Conservation (phyloP, 495 filamentous ascomycete genomes). For the Viridothelium virens region DNA sequence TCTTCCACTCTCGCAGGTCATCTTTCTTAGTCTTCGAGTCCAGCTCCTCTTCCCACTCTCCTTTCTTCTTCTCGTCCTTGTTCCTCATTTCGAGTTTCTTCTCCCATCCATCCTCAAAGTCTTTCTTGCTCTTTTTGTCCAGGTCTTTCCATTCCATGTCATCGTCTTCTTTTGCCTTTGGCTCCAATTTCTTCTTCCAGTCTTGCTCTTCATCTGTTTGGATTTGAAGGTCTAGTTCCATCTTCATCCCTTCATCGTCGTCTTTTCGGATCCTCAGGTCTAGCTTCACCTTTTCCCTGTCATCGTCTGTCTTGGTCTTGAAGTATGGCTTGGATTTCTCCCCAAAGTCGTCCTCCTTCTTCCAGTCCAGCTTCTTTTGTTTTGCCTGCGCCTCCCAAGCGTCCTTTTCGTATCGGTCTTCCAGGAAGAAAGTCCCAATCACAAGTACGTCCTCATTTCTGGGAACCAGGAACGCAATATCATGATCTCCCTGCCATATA, state of each 20-base stretch:
- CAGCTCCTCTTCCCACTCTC: not conserved
- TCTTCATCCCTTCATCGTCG: too few species aligned
- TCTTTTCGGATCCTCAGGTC: too few species aligned
- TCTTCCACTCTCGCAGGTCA: slow-evolving; percentile 30
- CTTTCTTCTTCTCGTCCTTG: not conserved
- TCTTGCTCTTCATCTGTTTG: too few species aligned
- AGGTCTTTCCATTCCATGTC: not conserved
- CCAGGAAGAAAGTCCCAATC: slow-evolving; percentile 28
- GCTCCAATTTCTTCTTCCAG: not conserved
- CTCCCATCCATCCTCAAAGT: not conserved
- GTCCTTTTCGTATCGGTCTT: slow-evolving; percentile 24
- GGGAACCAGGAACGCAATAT: slow-evolving; percentile 47
- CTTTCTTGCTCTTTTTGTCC: not conserved
- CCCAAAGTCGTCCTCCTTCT: too few species aligned
- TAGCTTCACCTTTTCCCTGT: too few species aligned
- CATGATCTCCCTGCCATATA: slow-evolving; percentile 27
- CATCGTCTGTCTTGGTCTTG: too few species aligned
- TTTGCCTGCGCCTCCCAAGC: not conserved
- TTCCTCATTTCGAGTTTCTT: too few species aligned
- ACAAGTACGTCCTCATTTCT: slow-evolving; percentile 46
- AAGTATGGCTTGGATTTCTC: too few species aligned
- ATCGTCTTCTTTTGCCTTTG: not conserved
- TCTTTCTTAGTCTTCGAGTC: slow-evolving; percentile 34
- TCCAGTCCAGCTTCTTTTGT: too few species aligned
- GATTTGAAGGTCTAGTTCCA: too few species aligned